phyloP scores from a whole-genome alignment of 2,329 filamentous ascomycete genomes.

The Fusarium sp. region DNA sequence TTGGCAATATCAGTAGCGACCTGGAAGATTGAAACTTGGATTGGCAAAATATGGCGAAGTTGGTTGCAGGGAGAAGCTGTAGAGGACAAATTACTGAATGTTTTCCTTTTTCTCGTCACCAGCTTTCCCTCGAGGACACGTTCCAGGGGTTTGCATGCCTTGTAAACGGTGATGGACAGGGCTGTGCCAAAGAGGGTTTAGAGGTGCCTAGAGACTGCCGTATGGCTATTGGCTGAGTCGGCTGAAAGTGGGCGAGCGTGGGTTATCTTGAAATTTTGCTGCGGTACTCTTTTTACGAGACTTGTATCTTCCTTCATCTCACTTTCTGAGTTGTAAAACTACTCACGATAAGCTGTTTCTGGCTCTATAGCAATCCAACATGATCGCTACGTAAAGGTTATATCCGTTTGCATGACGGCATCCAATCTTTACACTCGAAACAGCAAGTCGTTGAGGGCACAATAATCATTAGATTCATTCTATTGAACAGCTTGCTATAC shows the following conservation, averaged over 20 bases:
- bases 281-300: conserved; percentile 5
- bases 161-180: conserved; percentile 42
- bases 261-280: conserved; percentile 43
- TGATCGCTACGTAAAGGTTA: background rate
- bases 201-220: conserved; percentile 23
- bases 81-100: conserved; percentile 37
- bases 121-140: conserved; percentile 37
- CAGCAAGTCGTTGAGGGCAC: conserved; percentile 1
- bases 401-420: background rate
- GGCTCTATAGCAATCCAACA: conserved; percentile 2
- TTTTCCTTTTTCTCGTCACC: conserved; percentile 40
- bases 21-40: background rate
- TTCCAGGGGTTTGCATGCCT: conserved; percentile 39
- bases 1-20: background rate
- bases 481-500: conserved; percentile 31
- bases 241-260: conserved; percentile 31
- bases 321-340: conserved; percentile 8
- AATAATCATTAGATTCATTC: conserved; percentile 8
- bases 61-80: conserved; percentile 28
- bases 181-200: conserved; percentile 30
- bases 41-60: conserved; percentile 18
- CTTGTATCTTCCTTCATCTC: conserved; percentile 30
- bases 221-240: conserved; percentile 39
- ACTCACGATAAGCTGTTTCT: conserved; percentile 1
- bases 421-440: background rate